Base-by-base conservation (phyloP, 169 alveolate genomes). In the Plasmodium vinckei region DNA sequence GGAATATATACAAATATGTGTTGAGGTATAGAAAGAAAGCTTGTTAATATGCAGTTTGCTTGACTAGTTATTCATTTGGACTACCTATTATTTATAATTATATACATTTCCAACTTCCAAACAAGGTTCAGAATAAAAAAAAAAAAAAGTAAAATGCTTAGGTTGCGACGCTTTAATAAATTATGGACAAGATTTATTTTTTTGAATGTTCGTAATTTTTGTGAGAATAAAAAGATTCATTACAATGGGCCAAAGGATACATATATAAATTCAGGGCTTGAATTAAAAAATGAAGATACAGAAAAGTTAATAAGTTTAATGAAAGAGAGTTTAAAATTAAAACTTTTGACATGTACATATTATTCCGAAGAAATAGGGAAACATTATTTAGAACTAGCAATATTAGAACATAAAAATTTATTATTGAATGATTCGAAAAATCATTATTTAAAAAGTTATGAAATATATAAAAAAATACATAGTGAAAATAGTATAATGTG, bases 231-330 rank as follows among this genome's bases (percentile, higher is more conserved):
- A 65, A 79, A 79, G n/a, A 56, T 79, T 19, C 71, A 54, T 51
- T 86, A 86, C 64, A 86, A 64, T 57, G 91, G 91, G 13, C 91
- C 91, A 5, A 86, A 70, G 47, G 87, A 86, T 70, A 86, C 91
- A 3, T 86, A 86, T 10, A 86, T 86, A 68, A 86, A 86, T 42
- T 56, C 75, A n/a, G 91, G 91, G 1, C 71, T 86, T 46, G 87
- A 86, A 17, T 59, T 86, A 59, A 68, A 65, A 70, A 86, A 86
- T 51, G 91, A 86, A 47, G 91, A 86, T 68, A 86, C 91, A n/a
- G 91, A 86, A 59, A 86, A 86, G 21, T 64, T 86, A 9, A 86
- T 86, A 33, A 56, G 54, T 19, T 60, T 86, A 47, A 15, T 68
- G 21, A 86, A 86, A 72, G 91, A 86, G 15, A 86, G 87, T 33